Evolutionary conservation across 108 stramenopile genomes (phyloP).

Genomic region (Nitzschia putrida): DNA sequence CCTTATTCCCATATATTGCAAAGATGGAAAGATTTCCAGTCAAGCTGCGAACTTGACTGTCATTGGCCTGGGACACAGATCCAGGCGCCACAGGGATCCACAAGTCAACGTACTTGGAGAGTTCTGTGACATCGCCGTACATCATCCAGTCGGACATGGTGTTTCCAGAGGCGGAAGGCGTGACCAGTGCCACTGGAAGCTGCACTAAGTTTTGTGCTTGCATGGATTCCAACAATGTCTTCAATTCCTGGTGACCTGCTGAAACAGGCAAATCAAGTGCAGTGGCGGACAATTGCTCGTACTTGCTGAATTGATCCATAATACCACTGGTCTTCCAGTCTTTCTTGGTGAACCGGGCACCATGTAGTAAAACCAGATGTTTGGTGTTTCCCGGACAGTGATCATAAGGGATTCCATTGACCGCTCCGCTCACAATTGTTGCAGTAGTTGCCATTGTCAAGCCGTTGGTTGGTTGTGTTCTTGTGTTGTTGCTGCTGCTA

Average conservation of each 20-base stretch:
- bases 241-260: conserved; percentile 45
- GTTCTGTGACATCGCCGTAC: conserved; percentile 16
- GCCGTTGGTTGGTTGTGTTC: no score
- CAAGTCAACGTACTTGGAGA: conserved; percentile 30
- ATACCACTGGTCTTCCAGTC: conserved; percentile 74
- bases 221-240: conserved; percentile 39
- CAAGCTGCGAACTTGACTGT: conserved; percentile 2
- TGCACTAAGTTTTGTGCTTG: conserved; percentile 25
- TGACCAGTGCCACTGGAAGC: conserved; percentile 50
- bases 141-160: conserved; percentile 51
- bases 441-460: neutral
- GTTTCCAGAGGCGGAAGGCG: conserved; percentile 80
- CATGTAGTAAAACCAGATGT: conserved; percentile 67
- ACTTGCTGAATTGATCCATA: conserved; percentile 48
- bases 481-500: no score
- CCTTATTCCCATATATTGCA: conserved; percentile 68
- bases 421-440: neutral
- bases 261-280: conserved; percentile 67
- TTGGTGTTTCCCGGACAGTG: conserved; percentile 3
- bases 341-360: conserved; percentile 73
- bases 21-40: conserved; percentile 23
- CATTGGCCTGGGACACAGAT: conserved; percentile 24
- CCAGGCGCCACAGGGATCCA: conserved; percentile 80
- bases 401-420: conserved; percentile 11
- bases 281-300: conserved; percentile 37